A percentile compares a stretch with the other conserved stretches of the same genome.
Evolutionary conservation across 352 stramenopile genomes (phyloP).

Genomic region (Pythium vanterpoolii): DNA sequence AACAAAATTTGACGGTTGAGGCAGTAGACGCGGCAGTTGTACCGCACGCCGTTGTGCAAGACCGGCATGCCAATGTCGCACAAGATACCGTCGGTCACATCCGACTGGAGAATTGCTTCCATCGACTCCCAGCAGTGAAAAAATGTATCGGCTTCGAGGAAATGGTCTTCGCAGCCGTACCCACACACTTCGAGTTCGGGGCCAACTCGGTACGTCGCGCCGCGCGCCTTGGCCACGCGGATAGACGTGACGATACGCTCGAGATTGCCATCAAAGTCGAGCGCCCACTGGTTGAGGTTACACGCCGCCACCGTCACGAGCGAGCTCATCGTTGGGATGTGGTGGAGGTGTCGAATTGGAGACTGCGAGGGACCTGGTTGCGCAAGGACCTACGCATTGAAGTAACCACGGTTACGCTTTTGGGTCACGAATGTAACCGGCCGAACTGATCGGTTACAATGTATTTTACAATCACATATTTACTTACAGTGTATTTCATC

Average conservation of each 20-base stretch:
- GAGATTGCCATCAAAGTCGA: conserved; percentile 99
- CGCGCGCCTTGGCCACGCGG: conserved; percentile 76
- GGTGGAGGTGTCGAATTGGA: not conserved
- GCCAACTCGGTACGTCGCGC: conserved; percentile 92
- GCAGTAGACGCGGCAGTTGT: conserved; percentile 98
- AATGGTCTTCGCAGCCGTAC: conserved; percentile 99
- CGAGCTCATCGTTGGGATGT: conserved; percentile 49
- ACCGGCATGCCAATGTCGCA: conserved; percentile 99
- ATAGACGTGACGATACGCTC: conserved; percentile 91
- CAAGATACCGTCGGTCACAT: conserved; percentile 92
- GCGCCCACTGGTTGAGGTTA: conserved; percentile 98
- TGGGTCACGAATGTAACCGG: not conserved
- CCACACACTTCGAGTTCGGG: conserved; percentile 98
- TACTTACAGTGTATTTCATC: not conserved
- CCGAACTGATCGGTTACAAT: not conserved
- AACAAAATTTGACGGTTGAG: conserved; percentile 93
- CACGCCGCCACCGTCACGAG: conserved; percentile 96
- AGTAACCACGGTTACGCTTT: not conserved
- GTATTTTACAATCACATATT: not conserved
- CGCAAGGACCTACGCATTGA: not conserved
- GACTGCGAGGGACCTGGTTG: not conserved
- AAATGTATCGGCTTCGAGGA: conserved; percentile 98
- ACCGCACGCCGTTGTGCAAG: conserved; percentile 93
- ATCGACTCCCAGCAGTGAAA: conserved; percentile 97
- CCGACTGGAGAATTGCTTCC: conserved; percentile 73